phyloP scores from a whole-genome alignment of 2,329 filamentous ascomycete genomes.

The Pseudopithomyces chartarum region DNA sequence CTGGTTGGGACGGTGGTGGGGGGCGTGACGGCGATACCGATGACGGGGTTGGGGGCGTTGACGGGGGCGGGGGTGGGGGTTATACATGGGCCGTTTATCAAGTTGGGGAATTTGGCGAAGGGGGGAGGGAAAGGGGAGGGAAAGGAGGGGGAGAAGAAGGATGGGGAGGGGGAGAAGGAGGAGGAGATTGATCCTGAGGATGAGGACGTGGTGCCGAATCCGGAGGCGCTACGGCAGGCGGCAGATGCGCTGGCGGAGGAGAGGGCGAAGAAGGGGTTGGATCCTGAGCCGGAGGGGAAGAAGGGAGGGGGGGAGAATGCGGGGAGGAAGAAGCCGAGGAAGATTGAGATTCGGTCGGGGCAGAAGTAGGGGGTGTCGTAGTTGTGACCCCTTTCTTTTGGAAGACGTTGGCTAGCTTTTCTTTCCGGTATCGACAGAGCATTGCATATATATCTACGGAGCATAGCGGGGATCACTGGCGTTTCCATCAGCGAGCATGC shows the following conservation, averaged over 20 bases:
- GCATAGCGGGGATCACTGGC: background rate
- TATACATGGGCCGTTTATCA: slow-evolving; percentile 51
- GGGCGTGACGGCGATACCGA: slow-evolving; percentile 46
- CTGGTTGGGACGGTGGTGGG: slow-evolving; percentile 49
- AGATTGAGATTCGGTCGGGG: slow-evolving; percentile 15
- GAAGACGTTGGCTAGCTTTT: background rate
- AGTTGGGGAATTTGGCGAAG: slow-evolving; percentile 33
- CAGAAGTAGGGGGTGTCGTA: background rate
- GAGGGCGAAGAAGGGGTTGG: slow-evolving; percentile 16
- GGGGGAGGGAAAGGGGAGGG: slow-evolving; percentile 15
- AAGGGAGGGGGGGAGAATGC: background rate
- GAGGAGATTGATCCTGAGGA: slow-evolving; percentile 19
- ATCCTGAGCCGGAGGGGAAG: background rate
- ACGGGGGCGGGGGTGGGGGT: slow-evolving; percentile 49
- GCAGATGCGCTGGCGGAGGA: slow-evolving; percentile 28
- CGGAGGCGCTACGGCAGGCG: slow-evolving; percentile 26
- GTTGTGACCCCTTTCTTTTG: background rate
- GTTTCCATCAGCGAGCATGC: background rate
- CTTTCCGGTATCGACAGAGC: background rate
- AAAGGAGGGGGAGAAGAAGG: slow-evolving; percentile 11
- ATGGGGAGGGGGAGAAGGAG: slow-evolving; percentile 7
- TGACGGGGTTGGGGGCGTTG: slow-evolving; percentile 46
- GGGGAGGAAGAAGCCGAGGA: slow-evolving; percentile 13
- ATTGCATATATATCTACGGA: background rate
- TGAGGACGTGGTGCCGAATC: slow-evolving; percentile 33